These are phyloP conservation scores for Lactarius tabidus DNA, from an alignment of 768 basidiomycete genomes.

Conservation along the genomic window DNA sequence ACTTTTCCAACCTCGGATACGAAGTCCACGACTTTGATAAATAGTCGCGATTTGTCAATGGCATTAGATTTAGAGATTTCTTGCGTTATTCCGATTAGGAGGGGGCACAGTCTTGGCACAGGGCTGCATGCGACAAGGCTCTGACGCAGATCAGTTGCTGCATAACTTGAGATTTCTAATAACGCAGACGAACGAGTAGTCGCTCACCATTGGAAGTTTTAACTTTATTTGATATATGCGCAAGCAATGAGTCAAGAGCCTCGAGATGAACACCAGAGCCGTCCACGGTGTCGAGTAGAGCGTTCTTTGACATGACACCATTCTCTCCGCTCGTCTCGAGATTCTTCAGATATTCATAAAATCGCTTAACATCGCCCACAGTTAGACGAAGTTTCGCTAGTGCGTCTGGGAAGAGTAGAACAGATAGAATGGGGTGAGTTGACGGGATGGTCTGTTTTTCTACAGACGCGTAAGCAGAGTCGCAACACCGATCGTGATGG, in stretches of 20 bases:
- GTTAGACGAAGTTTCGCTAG: constrained; percentile 48
- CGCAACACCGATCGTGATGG: background rate
- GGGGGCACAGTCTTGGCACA: constrained; percentile 40
- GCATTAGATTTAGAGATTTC: constrained; percentile 46
- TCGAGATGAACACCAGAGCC: constrained; percentile 61
- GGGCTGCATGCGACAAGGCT: constrained; percentile 62
- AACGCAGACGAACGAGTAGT: background rate
- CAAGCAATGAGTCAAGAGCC: constrained; percentile 46
- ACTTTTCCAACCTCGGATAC: constrained; percentile 54
- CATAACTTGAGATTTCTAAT: constrained; percentile 18
- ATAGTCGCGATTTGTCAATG: constrained; percentile 63
- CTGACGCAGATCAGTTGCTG: constrained; percentile 49
- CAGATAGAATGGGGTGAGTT: constrained; percentile 43
- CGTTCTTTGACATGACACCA: constrained; percentile 58
- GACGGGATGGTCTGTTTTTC: constrained; percentile 9
- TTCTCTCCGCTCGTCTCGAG: constrained; percentile 57
- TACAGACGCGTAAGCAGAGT: background rate
- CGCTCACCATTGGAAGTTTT: constrained; percentile 28
- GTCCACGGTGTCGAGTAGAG: constrained; percentile 59
- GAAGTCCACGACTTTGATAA: constrained; percentile 70
- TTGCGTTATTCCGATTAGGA: constrained; percentile 42
- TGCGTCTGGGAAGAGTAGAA: constrained; percentile 59
- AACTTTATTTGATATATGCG: constrained; percentile 35
- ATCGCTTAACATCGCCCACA: constrained; percentile 54
- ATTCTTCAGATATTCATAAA: constrained; percentile 49